These are phyloP conservation scores for Trametopsis cervina DNA, from an alignment of 768 basidiomycete genomes.

Conservation along the genomic window DNA sequence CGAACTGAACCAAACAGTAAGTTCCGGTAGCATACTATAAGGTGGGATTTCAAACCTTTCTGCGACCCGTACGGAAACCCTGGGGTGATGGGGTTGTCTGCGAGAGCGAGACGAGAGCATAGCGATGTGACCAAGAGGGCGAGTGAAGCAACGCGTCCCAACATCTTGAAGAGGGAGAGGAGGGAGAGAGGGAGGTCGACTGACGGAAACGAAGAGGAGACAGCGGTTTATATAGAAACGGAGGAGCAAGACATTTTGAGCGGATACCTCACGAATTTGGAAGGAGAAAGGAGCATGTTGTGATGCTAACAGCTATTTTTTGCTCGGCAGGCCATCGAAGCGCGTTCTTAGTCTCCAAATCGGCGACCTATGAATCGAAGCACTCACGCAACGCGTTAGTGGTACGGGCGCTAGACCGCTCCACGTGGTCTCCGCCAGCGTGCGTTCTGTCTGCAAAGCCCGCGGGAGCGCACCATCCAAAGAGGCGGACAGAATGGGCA, in stretches of 20 bases:
- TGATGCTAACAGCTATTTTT: not conserved
- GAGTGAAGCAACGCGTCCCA: constrained; percentile 11
- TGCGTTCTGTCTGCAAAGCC: too few relatives aligned
- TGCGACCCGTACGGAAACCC: constrained; percentile 68
- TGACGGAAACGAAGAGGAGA: not conserved
- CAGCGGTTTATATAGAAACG: not conserved
- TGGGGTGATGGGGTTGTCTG: constrained; percentile 32
- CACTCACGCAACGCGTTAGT: too few relatives aligned
- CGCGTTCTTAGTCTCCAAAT: not conserved
- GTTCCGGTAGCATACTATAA: not conserved
- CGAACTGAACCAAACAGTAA: constrained; percentile 37
- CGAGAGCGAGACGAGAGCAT: constrained; percentile 18
- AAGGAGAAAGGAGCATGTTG: not conserved
- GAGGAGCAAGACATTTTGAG: not conserved
- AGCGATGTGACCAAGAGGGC: constrained; percentile 26
- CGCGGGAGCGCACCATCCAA: too few relatives aligned
- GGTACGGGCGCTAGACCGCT: too few relatives aligned
- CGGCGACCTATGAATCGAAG: too few relatives aligned
- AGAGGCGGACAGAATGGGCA: too few relatives aligned
- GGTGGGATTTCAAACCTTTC: constrained; percentile 27
- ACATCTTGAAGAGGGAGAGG: constrained; percentile 12
- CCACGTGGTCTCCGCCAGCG: too few relatives aligned
- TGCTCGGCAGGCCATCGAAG: not conserved
- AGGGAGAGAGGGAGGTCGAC: not conserved
- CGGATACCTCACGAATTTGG: not conserved